phyloP scores from a whole-genome alignment of 805 yeast genomes.

The Candida ulmi region DNA sequence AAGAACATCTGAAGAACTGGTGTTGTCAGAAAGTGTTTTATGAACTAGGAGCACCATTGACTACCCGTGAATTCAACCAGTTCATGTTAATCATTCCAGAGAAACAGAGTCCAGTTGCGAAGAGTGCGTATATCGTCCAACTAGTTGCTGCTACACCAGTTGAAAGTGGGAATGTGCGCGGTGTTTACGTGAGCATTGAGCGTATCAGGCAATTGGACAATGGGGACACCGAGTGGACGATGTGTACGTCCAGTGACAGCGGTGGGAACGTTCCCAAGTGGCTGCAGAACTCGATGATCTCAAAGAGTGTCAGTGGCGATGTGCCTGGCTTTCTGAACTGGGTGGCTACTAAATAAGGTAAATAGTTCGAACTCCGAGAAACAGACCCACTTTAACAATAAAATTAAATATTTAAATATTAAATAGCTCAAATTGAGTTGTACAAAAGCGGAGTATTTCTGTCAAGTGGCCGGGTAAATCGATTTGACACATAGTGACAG shows the following conservation, averaged over 20 bases:
- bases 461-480: too few relatives aligned
- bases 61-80: constrained; percentile 32
- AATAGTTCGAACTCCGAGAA: neutral
- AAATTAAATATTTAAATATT: too few relatives aligned
- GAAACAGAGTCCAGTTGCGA: constrained; percentile 8
- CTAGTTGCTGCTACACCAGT: constrained; percentile 23
- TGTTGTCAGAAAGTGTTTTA: constrained; percentile 28
- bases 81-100: constrained; percentile 27
- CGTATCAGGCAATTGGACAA: constrained; percentile 17
- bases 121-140: constrained; percentile 28
- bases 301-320: constrained; percentile 33
- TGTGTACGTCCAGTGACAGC: constrained; percentile 34
- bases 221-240: constrained; percentile 26
- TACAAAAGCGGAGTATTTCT: too few relatives aligned
- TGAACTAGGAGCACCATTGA: constrained; percentile 30
- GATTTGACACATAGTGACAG: too few relatives aligned
- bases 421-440: too few relatives aligned
- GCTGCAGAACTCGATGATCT: constrained; percentile 33
- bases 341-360: constrained; percentile 5
- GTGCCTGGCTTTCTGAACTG: constrained; percentile 31
- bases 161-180: constrained; percentile 24
- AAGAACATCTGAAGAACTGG: constrained; percentile 19
- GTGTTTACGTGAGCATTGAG: constrained; percentile 32
- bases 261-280: constrained; percentile 36
- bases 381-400: neutral